These are phyloP conservation scores for Geranomyces michiganensis DNA, from an alignment of 192 early-diverging fungal species.

Conservation along the genomic window DNA sequence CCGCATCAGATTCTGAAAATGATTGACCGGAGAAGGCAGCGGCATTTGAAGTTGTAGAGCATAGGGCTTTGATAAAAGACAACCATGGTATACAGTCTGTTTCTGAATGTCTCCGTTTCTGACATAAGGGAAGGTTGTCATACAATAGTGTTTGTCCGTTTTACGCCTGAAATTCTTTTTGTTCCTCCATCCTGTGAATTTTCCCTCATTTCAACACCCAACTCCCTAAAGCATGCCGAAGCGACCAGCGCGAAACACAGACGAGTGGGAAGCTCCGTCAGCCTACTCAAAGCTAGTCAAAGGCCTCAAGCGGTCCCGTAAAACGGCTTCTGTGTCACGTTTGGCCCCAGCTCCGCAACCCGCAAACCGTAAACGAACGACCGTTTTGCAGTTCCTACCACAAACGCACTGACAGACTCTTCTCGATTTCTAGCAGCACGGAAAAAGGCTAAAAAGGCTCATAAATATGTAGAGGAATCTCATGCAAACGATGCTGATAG, in stretches of 20 bases:
- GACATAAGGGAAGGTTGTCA: too few relatives aligned
- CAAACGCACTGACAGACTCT: conserved; percentile 36
- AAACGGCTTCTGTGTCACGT: background rate
- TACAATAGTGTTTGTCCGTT: too few relatives aligned
- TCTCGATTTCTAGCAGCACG: conserved; percentile 30
- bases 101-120: too few relatives aligned
- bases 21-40: conserved; percentile 25
- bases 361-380: too few relatives aligned
- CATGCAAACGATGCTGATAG: background rate
- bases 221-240: background rate
- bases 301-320: conserved; percentile 53
- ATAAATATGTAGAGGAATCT: background rate
- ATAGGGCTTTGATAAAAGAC: too few relatives aligned
- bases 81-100: too few relatives aligned
- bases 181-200: too few relatives aligned
- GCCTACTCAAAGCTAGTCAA: conserved; percentile 63
- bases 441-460: conserved; percentile 32
- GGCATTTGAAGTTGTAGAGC: conserved; percentile 41
- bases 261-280: conserved; percentile 47
- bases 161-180: too few relatives aligned
- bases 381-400: conserved; percentile 20
- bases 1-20: conserved; percentile 26
- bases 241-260: background rate
- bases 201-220: too few relatives aligned
- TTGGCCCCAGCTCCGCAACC: too few relatives aligned